phyloP scores from a whole-genome alignment of 805 yeast genomes.

The Suhomyces vadensis region DNA sequence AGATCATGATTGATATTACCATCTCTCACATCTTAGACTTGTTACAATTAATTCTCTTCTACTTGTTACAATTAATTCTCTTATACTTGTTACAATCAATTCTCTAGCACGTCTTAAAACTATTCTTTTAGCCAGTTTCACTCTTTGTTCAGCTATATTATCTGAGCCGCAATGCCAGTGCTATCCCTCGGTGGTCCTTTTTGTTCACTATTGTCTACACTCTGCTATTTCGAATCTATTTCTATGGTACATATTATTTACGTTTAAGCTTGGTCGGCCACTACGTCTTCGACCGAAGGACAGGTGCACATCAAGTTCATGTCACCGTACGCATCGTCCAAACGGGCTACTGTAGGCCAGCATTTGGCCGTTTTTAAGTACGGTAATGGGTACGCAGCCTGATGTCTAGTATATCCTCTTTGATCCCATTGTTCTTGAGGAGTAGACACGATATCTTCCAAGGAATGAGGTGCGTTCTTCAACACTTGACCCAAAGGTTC shows the following conservation, averaged over 20 bases:
- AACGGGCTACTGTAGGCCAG: constrained; percentile 94
- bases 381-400: constrained; percentile 91
- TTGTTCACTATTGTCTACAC: too few relatives aligned
- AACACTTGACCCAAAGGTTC: constrained; percentile 67
- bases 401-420: constrained; percentile 88
- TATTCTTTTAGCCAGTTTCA: too few relatives aligned
- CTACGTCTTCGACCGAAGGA: constrained; percentile 79
- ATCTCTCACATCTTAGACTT: too few relatives aligned
- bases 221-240: neutral
- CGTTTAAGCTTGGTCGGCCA: constrained; percentile 23
- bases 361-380: constrained; percentile 72
- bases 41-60: too few relatives aligned
- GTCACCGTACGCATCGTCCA: constrained; percentile 95
- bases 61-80: too few relatives aligned
- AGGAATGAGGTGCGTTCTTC: constrained; percentile 90
- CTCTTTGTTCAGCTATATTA: too few relatives aligned
- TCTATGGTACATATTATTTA: neutral
- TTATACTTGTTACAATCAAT: too few relatives aligned
- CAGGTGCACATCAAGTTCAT: constrained; percentile 91
- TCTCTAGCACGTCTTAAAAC: too few relatives aligned
- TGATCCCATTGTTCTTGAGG: constrained; percentile 67
- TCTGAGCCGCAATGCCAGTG: too few relatives aligned
- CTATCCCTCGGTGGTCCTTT: too few relatives aligned
- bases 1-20: too few relatives aligned
- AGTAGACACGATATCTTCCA: constrained; percentile 69